Percentiles rank a stretch among this genome's conserved stretches.
phyloP scores from a whole-genome alignment of 2,329 filamentous ascomycete species.

The Phyllosticta citribraziliensis region DNA sequence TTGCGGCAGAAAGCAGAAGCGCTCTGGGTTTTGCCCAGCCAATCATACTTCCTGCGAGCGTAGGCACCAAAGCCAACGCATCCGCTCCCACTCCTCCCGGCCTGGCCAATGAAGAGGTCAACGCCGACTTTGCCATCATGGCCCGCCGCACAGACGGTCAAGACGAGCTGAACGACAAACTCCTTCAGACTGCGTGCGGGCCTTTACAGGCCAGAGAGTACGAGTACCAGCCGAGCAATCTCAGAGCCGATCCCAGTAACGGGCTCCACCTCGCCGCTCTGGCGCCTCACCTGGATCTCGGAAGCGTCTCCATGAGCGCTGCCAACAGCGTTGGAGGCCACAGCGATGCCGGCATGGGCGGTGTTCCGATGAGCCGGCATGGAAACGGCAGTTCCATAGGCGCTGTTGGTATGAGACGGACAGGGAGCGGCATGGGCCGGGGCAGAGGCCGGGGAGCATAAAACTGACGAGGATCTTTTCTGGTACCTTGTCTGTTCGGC shows the following conservation, averaged over 20 bases:
- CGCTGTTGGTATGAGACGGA: conserved; percentile 26
- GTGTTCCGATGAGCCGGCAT: conserved; percentile 26
- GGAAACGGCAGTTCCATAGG: conserved; percentile 23
- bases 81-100: conserved; percentile 37
- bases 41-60: conserved; percentile 35
- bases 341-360: conserved; percentile 15
- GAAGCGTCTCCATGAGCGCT: conserved; percentile 1
- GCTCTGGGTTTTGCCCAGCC: conserved; percentile 35
- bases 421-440: conserved; percentile 27
- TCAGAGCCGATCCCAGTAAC: not conserved
- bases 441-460: conserved; percentile 19
- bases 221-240: conserved; percentile 16
- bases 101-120: conserved; percentile 34
- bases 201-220: conserved; percentile 25
- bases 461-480: not conserved
- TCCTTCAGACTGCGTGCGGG: conserved; percentile 26
- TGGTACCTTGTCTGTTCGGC: not conserved
- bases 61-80: conserved; percentile 38
- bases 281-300: conserved; percentile 5
- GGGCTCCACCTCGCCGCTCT: not conserved
- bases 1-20: conserved; percentile 27
- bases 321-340: not conserved
- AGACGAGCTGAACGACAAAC: conserved; percentile 29
- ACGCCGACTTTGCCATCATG: conserved; percentile 42
- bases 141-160: conserved; percentile 26